A percentile compares a stretch with the other conserved stretches of the same genome.
Conservation (phyloP, 2,329 filamentous ascomycete species). For the Ceratocystis ficicola region DNA sequence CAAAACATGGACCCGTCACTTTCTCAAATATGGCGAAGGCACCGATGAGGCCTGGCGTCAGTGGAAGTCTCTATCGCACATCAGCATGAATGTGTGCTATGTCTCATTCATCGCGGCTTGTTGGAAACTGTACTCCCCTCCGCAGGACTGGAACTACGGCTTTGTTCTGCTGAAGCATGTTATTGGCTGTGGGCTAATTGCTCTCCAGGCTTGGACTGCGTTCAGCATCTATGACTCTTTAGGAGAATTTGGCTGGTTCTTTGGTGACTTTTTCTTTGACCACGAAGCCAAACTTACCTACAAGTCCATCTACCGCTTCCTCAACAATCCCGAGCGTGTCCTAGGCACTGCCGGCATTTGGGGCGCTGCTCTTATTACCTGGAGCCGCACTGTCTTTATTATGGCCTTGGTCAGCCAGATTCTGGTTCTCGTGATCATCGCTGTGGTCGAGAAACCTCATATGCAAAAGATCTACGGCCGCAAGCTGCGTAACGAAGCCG, state of each 20-base stretch:
- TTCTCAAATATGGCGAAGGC: slow-evolving; percentile 89
- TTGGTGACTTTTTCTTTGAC: slow-evolving; percentile 96
- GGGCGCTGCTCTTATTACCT: slow-evolving; percentile 88
- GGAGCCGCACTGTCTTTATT: slow-evolving; percentile 74
- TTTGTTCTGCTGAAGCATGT: slow-evolving; percentile 78
- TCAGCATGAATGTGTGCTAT: slow-evolving; percentile 85
- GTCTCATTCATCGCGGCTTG: slow-evolving; percentile 78
- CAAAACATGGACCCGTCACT: slow-evolving; percentile 94
- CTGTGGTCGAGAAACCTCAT: slow-evolving; percentile 87
- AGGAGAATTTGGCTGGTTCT: slow-evolving; percentile 98
- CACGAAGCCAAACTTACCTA: slow-evolving; percentile 81
- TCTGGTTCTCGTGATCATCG: slow-evolving; percentile 74
- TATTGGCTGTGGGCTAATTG: slow-evolving; percentile 64
- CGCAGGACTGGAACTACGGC: slow-evolving; percentile 76
- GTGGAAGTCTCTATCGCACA: slow-evolving; percentile 92
- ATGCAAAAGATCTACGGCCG: slow-evolving; percentile 96
- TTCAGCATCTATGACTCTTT: slow-evolving; percentile 89
- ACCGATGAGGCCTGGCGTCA: slow-evolving; percentile 89
- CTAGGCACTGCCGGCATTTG: slow-evolving; percentile 90
- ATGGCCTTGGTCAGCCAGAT: slow-evolving; percentile 77
- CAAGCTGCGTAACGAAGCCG: slow-evolving; percentile 72
- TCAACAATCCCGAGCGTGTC: slow-evolving; percentile 94
- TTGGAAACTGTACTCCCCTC: slow-evolving; percentile 93
- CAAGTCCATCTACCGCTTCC: slow-evolving; percentile 90
- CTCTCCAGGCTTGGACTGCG: slow-evolving; percentile 84